Conservation (phyloP, 164 flowering plant genomes). For the Aristolochia californica region DNA sequence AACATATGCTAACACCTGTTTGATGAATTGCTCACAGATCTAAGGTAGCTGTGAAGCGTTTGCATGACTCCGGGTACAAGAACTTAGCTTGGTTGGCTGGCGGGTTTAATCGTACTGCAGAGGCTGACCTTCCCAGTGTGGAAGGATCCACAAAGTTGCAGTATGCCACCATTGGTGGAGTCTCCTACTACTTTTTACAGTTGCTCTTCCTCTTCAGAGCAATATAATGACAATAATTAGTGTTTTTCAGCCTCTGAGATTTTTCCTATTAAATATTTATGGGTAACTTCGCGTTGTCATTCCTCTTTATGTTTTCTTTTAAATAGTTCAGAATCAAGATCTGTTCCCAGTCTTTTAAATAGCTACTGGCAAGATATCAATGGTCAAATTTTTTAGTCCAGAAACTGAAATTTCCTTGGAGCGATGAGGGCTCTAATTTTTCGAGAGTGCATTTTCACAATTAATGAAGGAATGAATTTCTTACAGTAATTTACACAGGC, state of each 20-base stretch:
- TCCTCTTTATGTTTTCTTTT: too few species aligned
- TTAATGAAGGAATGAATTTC: too few species aligned
- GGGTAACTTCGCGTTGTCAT: neutral
- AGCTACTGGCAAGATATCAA: too few species aligned
- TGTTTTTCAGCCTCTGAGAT: neutral
- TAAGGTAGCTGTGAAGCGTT: slow-evolving; percentile 44
- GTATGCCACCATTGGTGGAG: slow-evolving; percentile 87
- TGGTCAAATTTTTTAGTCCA: too few species aligned
- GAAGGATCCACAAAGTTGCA: slow-evolving; percentile 71
- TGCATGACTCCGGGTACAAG: slow-evolving; percentile 53
- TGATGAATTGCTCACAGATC: slow-evolving; percentile 30
- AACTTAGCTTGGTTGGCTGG: slow-evolving; percentile 79
- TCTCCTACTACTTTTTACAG: slow-evolving; percentile 62
- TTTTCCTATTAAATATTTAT: neutral
- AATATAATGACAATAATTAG: slow-evolving; percentile 9
- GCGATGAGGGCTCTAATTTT: too few species aligned
- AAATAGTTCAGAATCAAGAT: too few species aligned
- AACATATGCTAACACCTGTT: neutral
- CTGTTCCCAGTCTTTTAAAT: too few species aligned
- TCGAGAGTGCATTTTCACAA: too few species aligned
- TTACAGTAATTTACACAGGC: too few species aligned
- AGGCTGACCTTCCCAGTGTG: slow-evolving; percentile 49
- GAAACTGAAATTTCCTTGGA: too few species aligned
- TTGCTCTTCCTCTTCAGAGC: slow-evolving; percentile 48
- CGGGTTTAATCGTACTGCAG: slow-evolving; percentile 57